Percentiles rank a stretch among this genome's conserved stretches.
These are phyloP conservation scores for Chaetomium sp. DNA, from an alignment of 2,329 filamentous ascomycete species.

Conservation along the genomic window DNA sequence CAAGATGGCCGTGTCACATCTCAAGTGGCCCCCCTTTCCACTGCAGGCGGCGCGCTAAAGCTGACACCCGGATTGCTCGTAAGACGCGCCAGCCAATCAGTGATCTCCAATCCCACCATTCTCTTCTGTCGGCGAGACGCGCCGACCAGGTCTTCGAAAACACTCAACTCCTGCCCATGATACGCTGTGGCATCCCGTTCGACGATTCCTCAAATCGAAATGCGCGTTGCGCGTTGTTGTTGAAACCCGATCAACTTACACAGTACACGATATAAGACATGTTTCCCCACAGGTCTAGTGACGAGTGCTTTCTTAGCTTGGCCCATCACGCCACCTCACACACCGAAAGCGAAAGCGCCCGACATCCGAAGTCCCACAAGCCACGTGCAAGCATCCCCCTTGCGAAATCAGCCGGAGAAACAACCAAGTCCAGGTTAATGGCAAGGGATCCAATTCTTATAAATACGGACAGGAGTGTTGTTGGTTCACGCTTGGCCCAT, in stretches of 20 bases:
- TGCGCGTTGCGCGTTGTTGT: background rate
- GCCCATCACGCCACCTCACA: background rate
- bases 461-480: too few relatives aligned
- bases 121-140: conserved; percentile 4
- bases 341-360: background rate
- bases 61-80: background rate
- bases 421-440: background rate
- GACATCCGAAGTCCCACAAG: conserved; percentile 23
- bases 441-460: too few relatives aligned
- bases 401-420: conserved; percentile 7
- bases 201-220: background rate
- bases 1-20: background rate
- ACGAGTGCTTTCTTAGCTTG: background rate
- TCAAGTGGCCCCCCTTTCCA: conserved; percentile 21
- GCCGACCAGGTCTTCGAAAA: background rate
- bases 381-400: conserved; percentile 20
- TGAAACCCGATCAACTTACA: background rate
- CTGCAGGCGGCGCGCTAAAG: conserved; percentile 20
- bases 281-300: background rate
- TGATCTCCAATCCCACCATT: background rate
- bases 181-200: background rate
- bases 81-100: conserved; percentile 25
- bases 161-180: background rate
- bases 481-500: too few relatives aligned
- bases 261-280: background rate